These are phyloP conservation scores for Juglanconis juglandina DNA, from an alignment of 2,329 filamentous ascomycete genomes.

Conservation along the genomic window DNA sequence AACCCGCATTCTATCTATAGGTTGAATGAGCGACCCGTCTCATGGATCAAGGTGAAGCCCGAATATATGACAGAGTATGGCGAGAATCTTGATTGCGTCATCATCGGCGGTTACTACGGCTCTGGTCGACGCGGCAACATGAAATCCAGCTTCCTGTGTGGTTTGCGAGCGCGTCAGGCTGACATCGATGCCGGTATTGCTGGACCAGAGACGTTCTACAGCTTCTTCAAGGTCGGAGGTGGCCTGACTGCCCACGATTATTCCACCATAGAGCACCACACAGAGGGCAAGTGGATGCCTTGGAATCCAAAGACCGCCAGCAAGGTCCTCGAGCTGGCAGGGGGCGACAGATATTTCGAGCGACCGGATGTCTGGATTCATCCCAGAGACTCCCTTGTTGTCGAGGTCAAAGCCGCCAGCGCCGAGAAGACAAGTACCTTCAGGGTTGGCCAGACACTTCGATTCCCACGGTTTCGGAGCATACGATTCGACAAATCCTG, in stretches of 20 bases:
- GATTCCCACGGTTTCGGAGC: constrained; percentile 85
- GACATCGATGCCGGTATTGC: constrained; percentile 53
- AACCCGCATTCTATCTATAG: constrained; percentile 85
- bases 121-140: constrained; percentile 79
- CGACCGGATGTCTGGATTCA: constrained; percentile 90
- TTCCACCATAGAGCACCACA: constrained; percentile 73
- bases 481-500: constrained; percentile 81
- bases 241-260: constrained; percentile 86
- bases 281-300: constrained; percentile 85
- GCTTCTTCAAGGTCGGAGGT: constrained; percentile 98
- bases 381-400: constrained; percentile 79
- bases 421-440: constrained; percentile 75
- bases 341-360: constrained; percentile 66
- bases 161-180: constrained; percentile 70
- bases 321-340: constrained; percentile 76
- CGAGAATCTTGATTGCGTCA: constrained; percentile 82
- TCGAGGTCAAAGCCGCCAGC: constrained; percentile 85
- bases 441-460: constrained; percentile 70
- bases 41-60: constrained; percentile 98
- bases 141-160: constrained; percentile 86
- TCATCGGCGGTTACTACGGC: constrained; percentile 92
- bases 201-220: constrained; percentile 74
- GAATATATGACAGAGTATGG: constrained; percentile 98
- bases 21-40: constrained; percentile 85
- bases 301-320: constrained; percentile 79